Conservation (phyloP, 108 stramenopile species). For the Cyclotella distinguenda region DNA sequence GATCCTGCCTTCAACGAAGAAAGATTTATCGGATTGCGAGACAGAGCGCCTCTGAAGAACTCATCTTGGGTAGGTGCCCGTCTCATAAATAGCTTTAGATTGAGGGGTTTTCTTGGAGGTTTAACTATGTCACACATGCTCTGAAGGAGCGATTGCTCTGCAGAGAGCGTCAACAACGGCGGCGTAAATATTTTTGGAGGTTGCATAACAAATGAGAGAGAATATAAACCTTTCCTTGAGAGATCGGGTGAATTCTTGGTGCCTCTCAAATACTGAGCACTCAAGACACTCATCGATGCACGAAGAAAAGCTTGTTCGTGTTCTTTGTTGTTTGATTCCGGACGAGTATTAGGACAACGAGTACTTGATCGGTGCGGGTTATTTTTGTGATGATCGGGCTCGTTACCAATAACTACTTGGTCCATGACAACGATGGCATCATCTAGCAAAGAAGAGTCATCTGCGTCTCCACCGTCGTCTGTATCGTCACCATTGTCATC, state of each 20-base stretch:
- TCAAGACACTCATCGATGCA: conserved; percentile 66
- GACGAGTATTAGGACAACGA: too few species aligned
- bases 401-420: conserved; percentile 17
- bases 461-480: conserved; percentile 28
- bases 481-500: conserved; percentile 39
- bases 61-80: conserved; percentile 88
- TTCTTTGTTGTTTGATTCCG: conserved; percentile 36
- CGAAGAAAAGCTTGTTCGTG: conserved; percentile 51
- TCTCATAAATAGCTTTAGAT: conserved; percentile 76
- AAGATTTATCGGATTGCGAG: conserved; percentile 71
- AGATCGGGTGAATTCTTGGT: not conserved
- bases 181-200: conserved; percentile 9
- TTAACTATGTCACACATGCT: conserved; percentile 65
- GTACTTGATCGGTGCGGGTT: conserved; percentile 45
- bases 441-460: conserved; percentile 50
- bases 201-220: conserved; percentile 13
- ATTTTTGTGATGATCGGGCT: conserved; percentile 10
- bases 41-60: conserved; percentile 77
- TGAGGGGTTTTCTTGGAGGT: conserved; percentile 78
- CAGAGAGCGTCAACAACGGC: conserved; percentile 37
- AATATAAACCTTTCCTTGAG: not conserved
- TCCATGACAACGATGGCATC: conserved; percentile 45
- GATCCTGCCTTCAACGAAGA: conserved; percentile 38
- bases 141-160: conserved; percentile 57
- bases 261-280: conserved; percentile 38